Percentiles rank a stretch among this genome's conserved stretches.
phyloP scores from a whole-genome alignment of 208 protist genomes.

The Strigomonas culicis region DNA sequence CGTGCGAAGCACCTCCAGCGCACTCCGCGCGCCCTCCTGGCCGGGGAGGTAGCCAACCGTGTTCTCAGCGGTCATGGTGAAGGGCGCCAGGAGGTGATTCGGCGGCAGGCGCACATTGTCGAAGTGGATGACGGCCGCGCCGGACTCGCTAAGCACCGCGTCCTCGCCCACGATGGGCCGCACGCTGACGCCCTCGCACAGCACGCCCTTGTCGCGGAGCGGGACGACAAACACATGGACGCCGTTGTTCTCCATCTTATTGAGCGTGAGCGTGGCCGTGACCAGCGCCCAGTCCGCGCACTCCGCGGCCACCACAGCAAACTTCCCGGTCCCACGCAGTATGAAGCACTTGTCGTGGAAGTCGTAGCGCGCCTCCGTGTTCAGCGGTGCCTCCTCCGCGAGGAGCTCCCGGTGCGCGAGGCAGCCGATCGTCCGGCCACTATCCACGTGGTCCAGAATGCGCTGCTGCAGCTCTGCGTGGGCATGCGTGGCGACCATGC shows the following conservation, averaged over 20 bases:
- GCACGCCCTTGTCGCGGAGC: conserved; percentile 48
- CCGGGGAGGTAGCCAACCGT: conserved; percentile 37
- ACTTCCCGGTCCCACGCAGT: conserved; percentile 79
- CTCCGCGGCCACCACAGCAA: conserved; percentile 65
- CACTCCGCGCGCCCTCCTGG: conserved; percentile 26
- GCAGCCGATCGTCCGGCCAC: conserved; percentile 48
- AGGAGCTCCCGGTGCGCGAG: conserved; percentile 73
- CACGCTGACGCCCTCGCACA: conserved; percentile 41
- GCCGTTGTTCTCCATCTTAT: conserved; percentile 79
- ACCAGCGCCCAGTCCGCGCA: conserved; percentile 81
- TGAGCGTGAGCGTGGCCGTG: conserved; percentile 69
- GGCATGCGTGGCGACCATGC: conserved; percentile 68
- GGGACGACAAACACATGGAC: conserved; percentile 71
- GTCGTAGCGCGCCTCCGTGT: conserved; percentile 85
- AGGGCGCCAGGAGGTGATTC: conserved; percentile 58
- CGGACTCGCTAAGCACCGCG: conserved; percentile 37
- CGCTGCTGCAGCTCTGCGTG: conserved; percentile 29
- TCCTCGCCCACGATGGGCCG: conserved; percentile 49
- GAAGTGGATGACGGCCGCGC: conserved; percentile 73
- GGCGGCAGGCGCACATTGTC: conserved; percentile 58
- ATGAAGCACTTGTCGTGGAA: conserved; percentile 70
- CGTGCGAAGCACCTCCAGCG: conserved; percentile 48
- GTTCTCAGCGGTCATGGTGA: conserved; percentile 39
- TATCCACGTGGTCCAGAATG: conserved; percentile 62
- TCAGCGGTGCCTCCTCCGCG: conserved; percentile 67